These are phyloP conservation scores for Xylaria sp. DNA, from an alignment of 2,329 filamentous ascomycete genomes.

Conservation along the genomic window DNA sequence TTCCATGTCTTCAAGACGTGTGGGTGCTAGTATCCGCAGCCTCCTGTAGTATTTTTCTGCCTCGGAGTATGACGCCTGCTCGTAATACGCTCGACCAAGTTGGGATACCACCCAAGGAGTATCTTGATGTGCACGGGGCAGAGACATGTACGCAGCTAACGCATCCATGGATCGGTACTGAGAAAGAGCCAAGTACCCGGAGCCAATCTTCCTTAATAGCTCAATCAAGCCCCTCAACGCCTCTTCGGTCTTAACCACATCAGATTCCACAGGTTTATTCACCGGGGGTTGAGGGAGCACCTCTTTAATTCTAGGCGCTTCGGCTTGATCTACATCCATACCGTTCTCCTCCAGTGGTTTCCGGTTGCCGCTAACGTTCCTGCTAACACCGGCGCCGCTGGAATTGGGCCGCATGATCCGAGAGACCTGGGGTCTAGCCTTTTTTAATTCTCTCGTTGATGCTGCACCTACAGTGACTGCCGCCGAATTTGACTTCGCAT, in stretches of 20 bases:
- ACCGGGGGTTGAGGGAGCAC: constrained; percentile 45
- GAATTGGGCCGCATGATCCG: constrained; percentile 69
- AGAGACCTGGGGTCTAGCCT: constrained; percentile 75
- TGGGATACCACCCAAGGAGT: constrained; percentile 93
- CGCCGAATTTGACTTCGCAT: constrained; percentile 66
- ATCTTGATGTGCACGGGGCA: constrained; percentile 79
- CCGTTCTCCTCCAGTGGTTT: constrained; percentile 72
- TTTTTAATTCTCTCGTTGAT: constrained; percentile 78
- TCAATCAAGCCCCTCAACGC: constrained; percentile 78
- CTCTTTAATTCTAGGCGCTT: constrained; percentile 56
- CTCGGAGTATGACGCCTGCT: constrained; percentile 83
- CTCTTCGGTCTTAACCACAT: constrained; percentile 72
- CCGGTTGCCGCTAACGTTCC: constrained; percentile 88
- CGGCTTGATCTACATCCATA: constrained; percentile 73
- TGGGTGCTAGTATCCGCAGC: constrained; percentile 79
- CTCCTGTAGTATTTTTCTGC: constrained; percentile 86
- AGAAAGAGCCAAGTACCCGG: constrained; percentile 77
- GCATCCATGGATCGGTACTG: constrained; percentile 82
- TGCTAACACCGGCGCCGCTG: constrained; percentile 74
- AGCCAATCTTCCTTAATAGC: constrained; percentile 79
- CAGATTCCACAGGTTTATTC: constrained; percentile 52
- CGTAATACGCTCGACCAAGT: constrained; percentile 88
- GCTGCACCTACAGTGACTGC: constrained; percentile 62
- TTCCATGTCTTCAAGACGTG: constrained; percentile 92
- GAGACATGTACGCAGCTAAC: constrained; percentile 71